Conservation (phyloP, 192 early-diverging fungal genomes). For the Paraglomus occultum region DNA sequence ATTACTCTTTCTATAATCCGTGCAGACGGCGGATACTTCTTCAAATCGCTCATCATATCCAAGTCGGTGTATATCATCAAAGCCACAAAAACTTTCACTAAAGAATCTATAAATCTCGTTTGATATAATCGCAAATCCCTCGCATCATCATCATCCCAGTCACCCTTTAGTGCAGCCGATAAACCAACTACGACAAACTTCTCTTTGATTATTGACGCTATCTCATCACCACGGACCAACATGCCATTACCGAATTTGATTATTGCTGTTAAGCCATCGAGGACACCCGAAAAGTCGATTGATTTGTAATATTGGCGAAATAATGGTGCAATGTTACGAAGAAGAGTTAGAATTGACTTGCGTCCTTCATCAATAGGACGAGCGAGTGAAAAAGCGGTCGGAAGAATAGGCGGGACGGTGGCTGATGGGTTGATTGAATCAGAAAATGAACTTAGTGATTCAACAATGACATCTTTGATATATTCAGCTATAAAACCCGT, state of each 20-base stretch:
- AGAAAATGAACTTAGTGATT: slow-evolving; percentile 30
- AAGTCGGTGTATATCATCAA: slow-evolving; percentile 46
- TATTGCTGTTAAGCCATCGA: slow-evolving; percentile 43
- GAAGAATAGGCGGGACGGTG: slow-evolving; percentile 32
- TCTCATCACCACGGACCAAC: slow-evolving; percentile 30
- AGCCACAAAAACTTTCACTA: slow-evolving; percentile 50
- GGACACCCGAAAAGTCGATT: slow-evolving; percentile 47
- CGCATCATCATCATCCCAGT: slow-evolving; percentile 41
- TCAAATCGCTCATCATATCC: slow-evolving; percentile 46
- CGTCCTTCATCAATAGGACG: slow-evolving; percentile 22
- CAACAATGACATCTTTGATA: slow-evolving; percentile 36
- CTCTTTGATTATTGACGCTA: slow-evolving; percentile 42
- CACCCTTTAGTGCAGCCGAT: slow-evolving; percentile 32
- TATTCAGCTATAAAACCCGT: slow-evolving; percentile 53
- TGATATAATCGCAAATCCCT: slow-evolving; percentile 41
- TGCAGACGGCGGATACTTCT: slow-evolving; percentile 42
- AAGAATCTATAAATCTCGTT: neutral
- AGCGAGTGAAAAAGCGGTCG: neutral
- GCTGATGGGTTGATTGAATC: slow-evolving; percentile 29
- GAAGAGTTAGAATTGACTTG: slow-evolving; percentile 22
- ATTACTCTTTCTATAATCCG: slow-evolving; percentile 48
- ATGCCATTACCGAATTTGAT: slow-evolving; percentile 37
- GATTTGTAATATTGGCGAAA: slow-evolving; percentile 43
- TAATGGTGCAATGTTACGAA: slow-evolving; percentile 33
- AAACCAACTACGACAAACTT: slow-evolving; percentile 45